phyloP scores from a whole-genome alignment of 345 rosid species.

The Pistacia atlantica region DNA sequence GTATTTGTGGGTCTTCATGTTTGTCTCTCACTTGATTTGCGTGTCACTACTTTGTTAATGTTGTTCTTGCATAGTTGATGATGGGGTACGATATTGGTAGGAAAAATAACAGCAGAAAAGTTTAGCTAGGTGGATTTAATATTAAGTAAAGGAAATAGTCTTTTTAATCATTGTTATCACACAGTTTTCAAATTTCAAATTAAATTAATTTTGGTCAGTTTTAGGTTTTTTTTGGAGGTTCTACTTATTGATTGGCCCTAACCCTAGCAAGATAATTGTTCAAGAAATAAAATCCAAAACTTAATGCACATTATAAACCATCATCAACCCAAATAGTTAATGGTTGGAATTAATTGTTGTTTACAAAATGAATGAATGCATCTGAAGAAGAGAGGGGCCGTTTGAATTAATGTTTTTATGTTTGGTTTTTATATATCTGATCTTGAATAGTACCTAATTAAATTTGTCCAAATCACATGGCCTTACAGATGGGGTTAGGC shows the following conservation, averaged over 20 bases:
- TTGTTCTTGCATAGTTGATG: no score
- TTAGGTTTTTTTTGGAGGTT: background rate
- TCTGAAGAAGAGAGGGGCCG: background rate
- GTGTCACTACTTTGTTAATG: constrained; percentile 14
- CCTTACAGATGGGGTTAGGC: constrained; percentile 62
- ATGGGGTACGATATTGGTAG: no score
- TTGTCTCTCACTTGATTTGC: constrained; percentile 19
- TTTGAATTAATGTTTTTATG: constrained; percentile 6
- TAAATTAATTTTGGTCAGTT: background rate
- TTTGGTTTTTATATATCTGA: background rate
- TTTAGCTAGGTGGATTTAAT: background rate
- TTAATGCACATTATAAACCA: background rate
- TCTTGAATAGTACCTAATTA: background rate
- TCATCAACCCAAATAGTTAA: no score
- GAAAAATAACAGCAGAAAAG: background rate
- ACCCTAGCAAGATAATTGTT: constrained; percentile 16
- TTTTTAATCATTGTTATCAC: background rate
- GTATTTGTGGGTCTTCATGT: constrained; percentile 13
- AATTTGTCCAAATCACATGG: constrained; percentile 13
- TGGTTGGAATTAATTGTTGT: no score
- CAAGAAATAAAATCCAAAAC: background rate
- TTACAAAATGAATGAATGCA: background rate
- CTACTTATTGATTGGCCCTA: constrained; percentile 6
- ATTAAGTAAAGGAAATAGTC: background rate
- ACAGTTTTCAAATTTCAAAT: background rate